Conservation (phyloP, 2,329 filamentous ascomycete genomes). For the Cadophora sp. region DNA sequence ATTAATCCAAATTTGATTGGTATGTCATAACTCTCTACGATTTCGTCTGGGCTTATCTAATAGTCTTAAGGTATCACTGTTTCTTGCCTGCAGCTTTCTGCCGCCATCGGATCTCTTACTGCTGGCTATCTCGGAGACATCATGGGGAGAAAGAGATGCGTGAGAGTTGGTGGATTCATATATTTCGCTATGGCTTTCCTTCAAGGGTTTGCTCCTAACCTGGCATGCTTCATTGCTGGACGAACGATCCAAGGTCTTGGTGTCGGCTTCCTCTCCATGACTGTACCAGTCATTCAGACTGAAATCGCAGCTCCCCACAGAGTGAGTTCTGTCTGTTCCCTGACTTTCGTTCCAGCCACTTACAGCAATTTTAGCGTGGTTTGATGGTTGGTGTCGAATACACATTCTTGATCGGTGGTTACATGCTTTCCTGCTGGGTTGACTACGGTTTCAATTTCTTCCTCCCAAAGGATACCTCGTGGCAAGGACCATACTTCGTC, state of each 20-base stretch:
- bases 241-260: conserved; percentile 21
- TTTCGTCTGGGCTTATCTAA: not conserved
- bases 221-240: conserved; percentile 13
- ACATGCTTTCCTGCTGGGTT: conserved; percentile 22
- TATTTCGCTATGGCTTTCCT: conserved; percentile 17
- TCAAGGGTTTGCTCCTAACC: conserved; percentile 11
- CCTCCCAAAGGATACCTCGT: conserved; percentile 14
- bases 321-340: not conserved
- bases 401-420: conserved; percentile 16
- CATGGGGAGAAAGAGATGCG: conserved; percentile 15
- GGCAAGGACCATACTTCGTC: conserved; percentile 18
- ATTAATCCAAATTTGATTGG: conserved; percentile 14
- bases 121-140: conserved; percentile 17
- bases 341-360: not conserved
- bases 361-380: conserved; percentile 1
- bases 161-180: conserved; percentile 15
- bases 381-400: conserved; percentile 18
- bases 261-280: conserved; percentile 19
- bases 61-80: conserved; percentile 13
- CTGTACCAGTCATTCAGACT: conserved; percentile 18
- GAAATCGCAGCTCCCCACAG: conserved; percentile 18
- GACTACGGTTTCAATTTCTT: conserved; percentile 22
- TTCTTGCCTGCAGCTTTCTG: conserved; percentile 14
- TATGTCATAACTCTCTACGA: not conserved
- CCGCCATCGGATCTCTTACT: conserved; percentile 8